Evolutionary conservation across 2,329 filamentous ascomycete species (phyloP).

Genomic region (Trichoderma atrobrunneum): DNA sequence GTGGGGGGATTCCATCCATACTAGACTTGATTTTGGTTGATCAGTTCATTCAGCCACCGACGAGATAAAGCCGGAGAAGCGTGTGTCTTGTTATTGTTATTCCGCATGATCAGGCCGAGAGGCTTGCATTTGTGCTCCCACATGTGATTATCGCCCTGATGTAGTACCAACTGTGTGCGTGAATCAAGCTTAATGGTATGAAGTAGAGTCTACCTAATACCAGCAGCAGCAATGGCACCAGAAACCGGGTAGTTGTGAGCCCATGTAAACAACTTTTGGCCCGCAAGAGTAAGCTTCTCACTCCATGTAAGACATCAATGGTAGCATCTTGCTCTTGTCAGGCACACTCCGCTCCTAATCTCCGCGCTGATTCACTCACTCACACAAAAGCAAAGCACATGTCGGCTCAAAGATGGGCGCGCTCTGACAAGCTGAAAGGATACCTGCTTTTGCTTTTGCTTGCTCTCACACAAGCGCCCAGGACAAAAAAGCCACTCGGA

Average conservation of each 20-base stretch:
- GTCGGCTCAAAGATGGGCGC: neutral
- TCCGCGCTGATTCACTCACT: neutral
- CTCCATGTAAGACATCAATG: neutral
- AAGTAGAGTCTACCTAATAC: neutral
- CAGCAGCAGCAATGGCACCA: neutral
- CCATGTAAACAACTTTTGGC: neutral
- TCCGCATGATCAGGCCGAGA: neutral
- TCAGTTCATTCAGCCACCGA: neutral
- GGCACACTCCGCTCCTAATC: neutral
- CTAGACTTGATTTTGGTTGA: neutral
- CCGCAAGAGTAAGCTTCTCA: neutral
- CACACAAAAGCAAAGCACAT: neutral
- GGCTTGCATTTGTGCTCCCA: neutral
- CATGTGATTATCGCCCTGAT: neutral
- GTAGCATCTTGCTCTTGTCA: neutral
- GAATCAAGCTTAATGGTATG: neutral
- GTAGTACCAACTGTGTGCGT: neutral
- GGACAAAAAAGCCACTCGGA: neutral
- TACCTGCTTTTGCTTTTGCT: neutral
- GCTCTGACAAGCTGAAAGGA: neutral
- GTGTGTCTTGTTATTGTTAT: neutral
- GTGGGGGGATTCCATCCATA: neutral
- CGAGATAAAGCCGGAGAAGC: neutral
- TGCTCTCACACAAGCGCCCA: neutral
- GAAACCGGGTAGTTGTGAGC: neutral